Evolutionary conservation across 2,329 filamentous ascomycete genomes (phyloP).

Genomic region (Alternaria sp.): DNA sequence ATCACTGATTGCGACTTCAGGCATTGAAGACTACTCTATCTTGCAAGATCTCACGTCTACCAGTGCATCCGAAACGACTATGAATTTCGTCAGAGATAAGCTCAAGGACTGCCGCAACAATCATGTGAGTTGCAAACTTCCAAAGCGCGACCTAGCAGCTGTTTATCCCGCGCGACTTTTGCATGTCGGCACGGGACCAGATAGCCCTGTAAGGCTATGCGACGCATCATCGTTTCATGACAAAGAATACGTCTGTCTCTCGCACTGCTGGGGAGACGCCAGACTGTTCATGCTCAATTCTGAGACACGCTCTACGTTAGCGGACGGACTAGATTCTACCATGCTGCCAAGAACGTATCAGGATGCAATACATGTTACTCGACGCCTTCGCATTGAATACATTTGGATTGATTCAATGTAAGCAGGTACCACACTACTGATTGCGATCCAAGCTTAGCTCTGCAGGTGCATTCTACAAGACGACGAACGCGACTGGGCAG

Average conservation of each 20-base stretch:
- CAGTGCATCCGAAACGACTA: neutral
- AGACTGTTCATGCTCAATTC: neutral
- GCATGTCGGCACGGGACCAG: neutral
- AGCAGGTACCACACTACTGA: too few species aligned
- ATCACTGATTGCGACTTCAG: too few species aligned
- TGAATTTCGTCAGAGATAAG: accelerated
- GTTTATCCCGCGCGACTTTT: neutral
- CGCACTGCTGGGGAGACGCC: neutral
- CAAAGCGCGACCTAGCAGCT: neutral
- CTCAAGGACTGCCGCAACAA: neutral
- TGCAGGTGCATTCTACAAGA: neutral
- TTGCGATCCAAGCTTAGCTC: neutral
- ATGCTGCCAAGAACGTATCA: neutral
- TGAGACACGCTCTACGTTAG: neutral
- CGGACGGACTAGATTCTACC: neutral
- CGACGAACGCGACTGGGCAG: neutral
- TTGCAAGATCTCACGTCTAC: neutral
- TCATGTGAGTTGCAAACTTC: neutral
- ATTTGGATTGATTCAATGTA: neutral
- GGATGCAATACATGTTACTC: neutral
- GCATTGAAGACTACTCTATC: neutral
- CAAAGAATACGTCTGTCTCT: neutral
- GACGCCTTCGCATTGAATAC: neutral
- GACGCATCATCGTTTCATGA: neutral
- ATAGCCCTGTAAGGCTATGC: neutral